Evolutionary conservation across 495 filamentous ascomycete species (phyloP), one percentile per base, ranked within the genome.

Genomic region (Rostrohypoxylon terebratum): DNA sequence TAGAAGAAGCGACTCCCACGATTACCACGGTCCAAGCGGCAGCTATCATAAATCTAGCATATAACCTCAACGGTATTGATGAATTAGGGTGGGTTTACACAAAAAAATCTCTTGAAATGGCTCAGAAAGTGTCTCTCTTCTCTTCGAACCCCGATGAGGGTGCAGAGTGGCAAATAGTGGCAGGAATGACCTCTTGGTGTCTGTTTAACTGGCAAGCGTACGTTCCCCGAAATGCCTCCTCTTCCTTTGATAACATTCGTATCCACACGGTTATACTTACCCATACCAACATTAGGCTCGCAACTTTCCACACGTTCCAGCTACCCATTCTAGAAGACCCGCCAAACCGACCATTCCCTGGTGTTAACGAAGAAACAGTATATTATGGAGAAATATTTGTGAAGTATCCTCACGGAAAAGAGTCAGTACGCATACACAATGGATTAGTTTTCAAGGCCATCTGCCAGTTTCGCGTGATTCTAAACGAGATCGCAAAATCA

Each of bases 191-290:
- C 1, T 79, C 80, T 1, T 83, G 81, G 81, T 61, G 33, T 8
- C 16, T 82, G n/a, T 83, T 77, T 42, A 71, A 63, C 14, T 81
- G 70, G 73, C 78, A 82, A 68, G 75, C 72, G 81, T 83, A 77
- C 3, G 77, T 51, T 18, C 13, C 45, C 6, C 28, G 14, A 36
- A 16, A n/a, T 36, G 1, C 1, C n/a, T 13, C 4, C 11, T 13
- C 38, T 42, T 1, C 38, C 38, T 42, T 42, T 11, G 4, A 13
- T 1, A 11, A 11, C 10, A 4, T 4, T 13, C 38, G 38, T n/a
- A 42, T 8, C 5, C 13, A 28, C 9, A 33, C 28, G 14, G 4
- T 45, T 34, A 21, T 42, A 42, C 38, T 42, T 42, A 42, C 38
- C 1, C n/a, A 14, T n/a, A 42, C 13, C 38, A 1, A 8, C 0